Percentiles rank a stretch among this genome's conserved stretches.
phyloP scores from a whole-genome alignment of 768 basidiomycete genomes.

The Tricholoma terreum region DNA sequence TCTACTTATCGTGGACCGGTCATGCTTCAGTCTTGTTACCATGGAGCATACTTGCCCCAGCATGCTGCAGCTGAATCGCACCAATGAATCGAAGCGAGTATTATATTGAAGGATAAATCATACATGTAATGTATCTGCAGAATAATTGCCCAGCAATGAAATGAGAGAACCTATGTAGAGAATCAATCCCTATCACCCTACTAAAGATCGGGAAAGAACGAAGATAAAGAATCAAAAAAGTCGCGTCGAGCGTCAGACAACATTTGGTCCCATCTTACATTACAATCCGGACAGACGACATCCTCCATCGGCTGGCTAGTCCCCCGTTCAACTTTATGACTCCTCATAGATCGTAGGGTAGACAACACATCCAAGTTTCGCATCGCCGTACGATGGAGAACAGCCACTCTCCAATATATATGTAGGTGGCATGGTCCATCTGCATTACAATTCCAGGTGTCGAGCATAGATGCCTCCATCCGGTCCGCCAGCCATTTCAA shows the following conservation, averaged over 20 bases:
- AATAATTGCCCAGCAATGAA: background rate
- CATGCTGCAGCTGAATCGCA: too few species aligned
- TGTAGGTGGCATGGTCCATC: conserved; percentile 17
- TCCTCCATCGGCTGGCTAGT: conserved; percentile 20
- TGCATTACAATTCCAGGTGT: conserved; percentile 19
- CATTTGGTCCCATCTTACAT: conserved; percentile 21
- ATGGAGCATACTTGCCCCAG: too few species aligned
- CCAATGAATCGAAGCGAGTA: too few species aligned
- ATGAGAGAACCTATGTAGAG: background rate
- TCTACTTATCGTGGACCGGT: too few species aligned
- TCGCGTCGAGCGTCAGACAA: conserved; percentile 20
- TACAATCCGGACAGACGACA: conserved; percentile 22
- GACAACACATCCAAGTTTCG: conserved; percentile 20
- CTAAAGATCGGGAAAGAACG: conserved; percentile 23
- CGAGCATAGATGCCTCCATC: conserved; percentile 17
- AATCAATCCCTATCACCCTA: background rate
- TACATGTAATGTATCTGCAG: too few species aligned
- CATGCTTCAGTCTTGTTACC: too few species aligned
- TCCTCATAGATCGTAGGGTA: conserved; percentile 20
- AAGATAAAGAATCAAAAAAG: conserved; percentile 20
- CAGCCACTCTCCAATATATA: conserved; percentile 23
- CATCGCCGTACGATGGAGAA: conserved; percentile 19
- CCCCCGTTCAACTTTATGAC: conserved; percentile 21
- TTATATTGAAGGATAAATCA: too few species aligned
- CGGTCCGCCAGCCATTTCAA: conserved; percentile 19